Evolutionary conservation across 768 basidiomycete genomes (phyloP), one percentile per base, ranked within the genome.

Genomic region (Suillus subaureus): DNA sequence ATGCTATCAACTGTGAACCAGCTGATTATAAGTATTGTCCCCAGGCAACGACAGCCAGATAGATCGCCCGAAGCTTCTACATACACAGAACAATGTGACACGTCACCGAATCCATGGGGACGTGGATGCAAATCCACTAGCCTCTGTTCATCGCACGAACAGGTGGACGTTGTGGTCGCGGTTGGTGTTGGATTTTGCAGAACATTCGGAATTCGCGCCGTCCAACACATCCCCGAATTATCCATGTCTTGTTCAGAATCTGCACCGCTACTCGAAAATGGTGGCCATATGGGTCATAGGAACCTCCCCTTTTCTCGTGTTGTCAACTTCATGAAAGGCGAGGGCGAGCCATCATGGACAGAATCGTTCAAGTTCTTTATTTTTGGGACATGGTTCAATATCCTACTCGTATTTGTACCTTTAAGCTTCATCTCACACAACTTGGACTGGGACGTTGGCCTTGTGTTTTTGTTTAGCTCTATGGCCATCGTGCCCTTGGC

Each of bases 401-500:
- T 93, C 61, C 80, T 96, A 63, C 86, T 96, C 61, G 74, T 95
- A 56, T 91, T 92, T 67, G 85, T 96, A 12, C 95, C 95, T 35
- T 78, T 96, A 67, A 86, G 87, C 69, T 76, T 87, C 51, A 66
- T 88, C 15, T 81, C 92, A 28, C 87, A 93, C 76, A 81, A 86
- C 69, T 73, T 86, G 21, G 71, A 86, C 70, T 93, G 91, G 91
- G 92, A 93, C 82, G 88, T 87, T 35, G 87, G 85, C n/a, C 78
- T 89, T n/a, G 86, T 89, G 13, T 93, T 93, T 70, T 76, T 76
- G 4, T 91, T 92, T 76, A 89, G 88, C 68, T 94, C 94, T 74
- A 70, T 93, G 49, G 91, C 93, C 16, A 94, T 96, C 70, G 81
- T 96, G 64, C 95, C 96, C 40, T 84, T 97, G 35, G 96, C 43